These are phyloP conservation scores for Obelidium mucronatum DNA, from an alignment of 192 early-diverging fungal genomes.

Conservation along the genomic window DNA sequence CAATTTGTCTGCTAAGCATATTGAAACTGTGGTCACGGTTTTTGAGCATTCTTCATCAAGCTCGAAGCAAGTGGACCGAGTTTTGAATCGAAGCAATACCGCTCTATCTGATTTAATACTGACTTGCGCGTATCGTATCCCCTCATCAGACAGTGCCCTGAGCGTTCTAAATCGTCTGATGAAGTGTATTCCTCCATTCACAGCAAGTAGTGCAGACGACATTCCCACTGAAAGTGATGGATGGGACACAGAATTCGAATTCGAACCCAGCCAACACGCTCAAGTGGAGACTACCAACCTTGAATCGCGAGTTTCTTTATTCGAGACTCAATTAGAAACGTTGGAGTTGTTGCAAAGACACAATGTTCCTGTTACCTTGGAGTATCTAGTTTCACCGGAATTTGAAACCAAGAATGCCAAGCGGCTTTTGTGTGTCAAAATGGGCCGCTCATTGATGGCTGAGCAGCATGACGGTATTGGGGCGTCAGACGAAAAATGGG, in stretches of 20 bases:
- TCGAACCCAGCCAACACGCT: conserved; percentile 37
- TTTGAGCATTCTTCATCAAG: conserved; percentile 3
- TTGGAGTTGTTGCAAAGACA: conserved; percentile 69
- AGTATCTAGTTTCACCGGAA: conserved; percentile 65
- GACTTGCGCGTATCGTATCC: conserved; percentile 41
- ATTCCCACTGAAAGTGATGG: conserved; percentile 8
- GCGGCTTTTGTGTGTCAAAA: conserved; percentile 63
- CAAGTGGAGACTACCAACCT: neutral
- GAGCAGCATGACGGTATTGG: conserved; percentile 54
- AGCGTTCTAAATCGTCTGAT: conserved; percentile 17
- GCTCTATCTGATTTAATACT: conserved; percentile 33
- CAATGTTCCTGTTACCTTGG: conserved; percentile 59
- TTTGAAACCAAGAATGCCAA: conserved; percentile 55
- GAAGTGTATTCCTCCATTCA: conserved; percentile 28
- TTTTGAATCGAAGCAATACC: neutral
- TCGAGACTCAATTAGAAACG: conserved; percentile 67
- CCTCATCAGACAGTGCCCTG: conserved; percentile 1
- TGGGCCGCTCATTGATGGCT: conserved; percentile 58
- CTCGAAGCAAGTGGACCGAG: neutral
- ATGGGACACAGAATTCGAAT: conserved; percentile 51
- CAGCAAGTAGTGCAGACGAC: neutral
- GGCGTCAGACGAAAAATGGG: conserved; percentile 74
- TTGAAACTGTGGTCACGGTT: neutral
- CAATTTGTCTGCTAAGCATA: neutral
- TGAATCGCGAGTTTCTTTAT: conserved; percentile 36